Evolutionary conservation across 2,329 filamentous ascomycete species (phyloP).

Genomic region (Aphanocladium album): DNA sequence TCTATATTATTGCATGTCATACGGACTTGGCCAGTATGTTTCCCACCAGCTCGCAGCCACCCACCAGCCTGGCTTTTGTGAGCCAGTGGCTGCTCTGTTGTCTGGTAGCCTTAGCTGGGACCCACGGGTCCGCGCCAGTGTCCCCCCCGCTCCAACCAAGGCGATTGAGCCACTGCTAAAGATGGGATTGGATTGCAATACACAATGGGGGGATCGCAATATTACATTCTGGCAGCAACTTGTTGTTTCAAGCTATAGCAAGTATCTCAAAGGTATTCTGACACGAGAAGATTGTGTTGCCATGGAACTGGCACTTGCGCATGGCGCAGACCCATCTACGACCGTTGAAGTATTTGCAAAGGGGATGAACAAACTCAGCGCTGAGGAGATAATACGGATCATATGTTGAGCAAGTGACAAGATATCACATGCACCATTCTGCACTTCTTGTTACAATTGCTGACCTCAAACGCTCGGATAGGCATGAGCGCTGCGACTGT

Average conservation of each 20-base stretch:
- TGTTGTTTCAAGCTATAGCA: background rate
- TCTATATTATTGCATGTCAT: background rate
- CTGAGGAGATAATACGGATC: no score
- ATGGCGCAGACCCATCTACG: background rate
- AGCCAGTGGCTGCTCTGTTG: background rate
- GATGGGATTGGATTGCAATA: background rate
- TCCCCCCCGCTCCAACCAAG: background rate
- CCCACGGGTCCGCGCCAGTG: background rate
- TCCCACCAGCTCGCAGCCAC: background rate
- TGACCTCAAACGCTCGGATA: no score
- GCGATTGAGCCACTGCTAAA: background rate
- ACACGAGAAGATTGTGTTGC: background rate
- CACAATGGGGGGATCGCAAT: background rate
- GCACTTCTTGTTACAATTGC: no score
- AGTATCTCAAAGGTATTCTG: background rate
- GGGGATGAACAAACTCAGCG: no score
- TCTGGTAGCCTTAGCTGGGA: background rate
- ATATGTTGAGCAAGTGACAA: no score
- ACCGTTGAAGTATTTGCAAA: background rate
- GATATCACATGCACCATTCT: no score
- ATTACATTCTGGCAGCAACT: background rate
- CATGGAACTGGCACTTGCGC: background rate
- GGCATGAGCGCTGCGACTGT: no score
- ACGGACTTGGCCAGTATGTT: background rate
- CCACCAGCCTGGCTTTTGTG: background rate